phyloP scores from a whole-genome alignment of 1,284 basidiomycete species.

The Ceratobasidium sp. region DNA sequence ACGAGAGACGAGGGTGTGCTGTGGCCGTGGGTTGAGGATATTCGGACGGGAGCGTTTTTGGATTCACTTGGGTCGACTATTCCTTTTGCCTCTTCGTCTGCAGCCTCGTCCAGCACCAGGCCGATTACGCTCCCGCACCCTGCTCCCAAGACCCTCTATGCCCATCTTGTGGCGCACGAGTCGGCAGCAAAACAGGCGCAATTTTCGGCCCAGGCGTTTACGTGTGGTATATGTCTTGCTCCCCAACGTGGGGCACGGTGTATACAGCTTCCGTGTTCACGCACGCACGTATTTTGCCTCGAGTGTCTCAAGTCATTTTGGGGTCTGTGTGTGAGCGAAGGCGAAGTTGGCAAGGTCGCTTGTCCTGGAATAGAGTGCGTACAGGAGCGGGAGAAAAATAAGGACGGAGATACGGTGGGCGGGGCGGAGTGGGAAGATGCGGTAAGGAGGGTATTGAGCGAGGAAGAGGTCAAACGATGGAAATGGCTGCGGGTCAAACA shows the following conservation, averaged over 20 bases:
- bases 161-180: slow-evolving; percentile 66
- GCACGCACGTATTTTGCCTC: slow-evolving; percentile 76
- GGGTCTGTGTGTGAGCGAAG: slow-evolving; percentile 79
- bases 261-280: slow-evolving; percentile 69
- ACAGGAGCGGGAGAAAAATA: slow-evolving; percentile 40
- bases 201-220: slow-evolving; percentile 72
- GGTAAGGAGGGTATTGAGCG: slow-evolving; percentile 67
- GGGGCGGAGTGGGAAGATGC: slow-evolving; percentile 49
- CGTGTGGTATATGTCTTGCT: slow-evolving; percentile 78
- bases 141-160: slow-evolving; percentile 66
- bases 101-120: background rate
- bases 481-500: slow-evolving; percentile 78
- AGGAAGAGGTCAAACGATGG: slow-evolving; percentile 75
- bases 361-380: slow-evolving; percentile 72
- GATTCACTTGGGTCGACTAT: slow-evolving; percentile 63
- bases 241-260: slow-evolving; percentile 77
- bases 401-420: slow-evolving; percentile 15
- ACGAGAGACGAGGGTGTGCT: slow-evolving; percentile 59
- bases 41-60: slow-evolving; percentile 66
- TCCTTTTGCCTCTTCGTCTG: slow-evolving; percentile 51
- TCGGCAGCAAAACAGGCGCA: slow-evolving; percentile 61
- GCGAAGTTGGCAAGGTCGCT: slow-evolving; percentile 74
- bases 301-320: slow-evolving; percentile 78
- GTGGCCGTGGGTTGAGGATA: slow-evolving; percentile 77
- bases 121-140: slow-evolving; percentile 59